A percentile compares a stretch with the other conserved stretches of the same genome.
These are phyloP conservation scores for Rhodotorula graminis DNA, from an alignment of 768 basidiomycete genomes.

Conservation along the genomic window DNA sequence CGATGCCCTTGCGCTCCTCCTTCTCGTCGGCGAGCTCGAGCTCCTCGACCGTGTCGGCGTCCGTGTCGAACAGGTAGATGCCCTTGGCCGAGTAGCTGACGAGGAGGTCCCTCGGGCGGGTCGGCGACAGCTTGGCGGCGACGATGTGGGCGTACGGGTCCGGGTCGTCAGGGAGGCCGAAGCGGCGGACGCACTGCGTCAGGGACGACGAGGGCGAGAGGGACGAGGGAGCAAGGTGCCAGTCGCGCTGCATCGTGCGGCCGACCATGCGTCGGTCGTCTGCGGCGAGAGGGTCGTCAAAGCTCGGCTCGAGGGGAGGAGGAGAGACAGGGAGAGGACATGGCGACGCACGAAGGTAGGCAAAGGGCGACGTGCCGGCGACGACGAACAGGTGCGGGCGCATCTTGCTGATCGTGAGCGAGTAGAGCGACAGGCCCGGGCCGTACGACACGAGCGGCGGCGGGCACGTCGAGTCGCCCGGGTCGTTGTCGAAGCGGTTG, in stretches of 20 bases:
- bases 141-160: constrained; percentile 26
- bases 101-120: constrained; percentile 34
- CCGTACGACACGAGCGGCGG: constrained; percentile 29
- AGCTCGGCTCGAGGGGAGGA: not conserved
- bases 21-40: not conserved
- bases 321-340: not conserved
- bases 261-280: constrained; percentile 42
- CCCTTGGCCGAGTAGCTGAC: constrained; percentile 32
- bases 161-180: constrained; percentile 29
- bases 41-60: constrained; percentile 4
- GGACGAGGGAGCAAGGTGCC: constrained; percentile 14
- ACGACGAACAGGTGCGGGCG: constrained; percentile 41
- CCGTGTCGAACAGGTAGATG: constrained; percentile 39
- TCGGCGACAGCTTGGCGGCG: constrained; percentile 33
- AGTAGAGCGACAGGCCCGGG: constrained; percentile 31
- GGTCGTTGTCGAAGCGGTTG: not conserved
- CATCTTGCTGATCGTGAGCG: constrained; percentile 30
- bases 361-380: constrained; percentile 36
- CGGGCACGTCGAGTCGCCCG: constrained; percentile 5
- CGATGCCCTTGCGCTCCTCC: not conserved
- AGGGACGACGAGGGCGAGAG: constrained; percentile 1
- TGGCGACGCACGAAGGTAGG: constrained; percentile 35
- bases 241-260: constrained; percentile 11
- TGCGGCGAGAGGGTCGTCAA: not conserved
- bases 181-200: constrained; percentile 42